Base-by-base conservation (phyloP, 768 basidiomycete genomes). In the Mycena rosella region DNA sequence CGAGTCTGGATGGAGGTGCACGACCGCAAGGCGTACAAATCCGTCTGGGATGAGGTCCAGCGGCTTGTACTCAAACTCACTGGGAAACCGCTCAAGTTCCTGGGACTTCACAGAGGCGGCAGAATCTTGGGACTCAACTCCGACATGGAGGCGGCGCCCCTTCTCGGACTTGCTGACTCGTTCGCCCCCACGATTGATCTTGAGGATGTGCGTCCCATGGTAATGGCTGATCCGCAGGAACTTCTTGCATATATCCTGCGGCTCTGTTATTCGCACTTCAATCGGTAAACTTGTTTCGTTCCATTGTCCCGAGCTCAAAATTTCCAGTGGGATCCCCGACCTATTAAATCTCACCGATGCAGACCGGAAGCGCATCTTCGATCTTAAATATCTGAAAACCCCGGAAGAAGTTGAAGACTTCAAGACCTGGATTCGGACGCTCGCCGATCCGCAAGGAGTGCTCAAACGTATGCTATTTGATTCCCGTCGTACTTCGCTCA, bases 1-100 rank as follows among this genome's bases (percentile, higher is more conserved):
- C 65, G 66, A 14, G 38, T 67, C 27, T 67, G 65, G 65, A 67
- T 67, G 65, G 59, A 67, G 32, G 24, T 67, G 13, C 65, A 67
- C 42, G 57, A 59, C 45, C 59, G 53, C 24, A 18, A 29, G 22
- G 47, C 47, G 15, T 60, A 53, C 53, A 58, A 60, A n/a, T 20
- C 34, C 15, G 45, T 56, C 15, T 67, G 65, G 65, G 57, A 60
- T 3, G 59, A 67, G 53, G 13, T 67, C n/a, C 65, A 67, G 34
- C 65, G 65, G 13, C 36, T 67, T 13, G 59, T 67, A 1, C 40
- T 61, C 44, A 60, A 55, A 6, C 66, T 67, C 52, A 67, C 66
- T 36, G 1, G n/a, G 18, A 45, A 51, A 20, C 22, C 7, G 26
- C 59, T 67, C 36, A 38, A 38, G 32, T 67, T 67, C 36, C 48